Conservation (phyloP, 164 flowering plant species). For the grape (Vitis vinifera) region ASM3070453v1 NC_081817.1:8790001-8790500, state of each 20-base stretch:
- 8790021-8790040: not conserved
- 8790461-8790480: too few species aligned
- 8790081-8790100: not conserved
- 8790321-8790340: constrained; percentile 44
- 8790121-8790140: constrained; percentile 58
- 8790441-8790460: too few species aligned
- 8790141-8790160: constrained; percentile 41
- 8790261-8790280: constrained; percentile 37
- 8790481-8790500: too few species aligned
- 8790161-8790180: constrained; percentile 32
- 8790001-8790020: not conserved
- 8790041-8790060: too few species aligned
- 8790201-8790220: constrained; percentile 44
- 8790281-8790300: constrained; percentile 42
- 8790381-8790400: not conserved
- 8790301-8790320: constrained; percentile 32
- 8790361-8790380: constrained; percentile 46
- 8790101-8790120: not conserved
- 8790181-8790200: constrained; percentile 47
- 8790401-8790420: not conserved
- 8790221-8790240: constrained; percentile 46
- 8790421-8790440: too few species aligned
- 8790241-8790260: constrained; percentile 20
- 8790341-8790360: constrained; percentile 33
- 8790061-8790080: not conserved